Percentiles rank a stretch among this genome's conserved stretches.
Conservation (phyloP, 768 basidiomycete species). For the Saitozyma sp. region DNA sequence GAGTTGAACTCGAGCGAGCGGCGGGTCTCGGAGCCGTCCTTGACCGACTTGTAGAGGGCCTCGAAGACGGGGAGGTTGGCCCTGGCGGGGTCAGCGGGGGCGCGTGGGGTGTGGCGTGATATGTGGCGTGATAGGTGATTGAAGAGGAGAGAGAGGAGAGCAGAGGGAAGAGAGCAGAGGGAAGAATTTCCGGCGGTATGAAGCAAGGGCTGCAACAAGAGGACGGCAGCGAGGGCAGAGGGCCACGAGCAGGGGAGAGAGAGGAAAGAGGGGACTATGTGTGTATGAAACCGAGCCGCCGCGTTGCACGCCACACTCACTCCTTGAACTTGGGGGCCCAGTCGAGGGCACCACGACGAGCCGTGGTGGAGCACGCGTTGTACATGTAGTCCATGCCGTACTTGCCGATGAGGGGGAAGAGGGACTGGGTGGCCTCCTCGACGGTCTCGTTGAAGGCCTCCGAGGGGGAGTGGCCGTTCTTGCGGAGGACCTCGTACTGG, state of each 20-base stretch:
- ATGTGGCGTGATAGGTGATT: too few relatives aligned
- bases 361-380: constrained; percentile 98
- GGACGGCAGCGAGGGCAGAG: neutral
- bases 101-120: neutral
- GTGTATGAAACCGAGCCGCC: too few relatives aligned
- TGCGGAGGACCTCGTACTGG: constrained; percentile 67
- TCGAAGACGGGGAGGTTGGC: constrained; percentile 94
- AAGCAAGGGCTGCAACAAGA: too few relatives aligned
- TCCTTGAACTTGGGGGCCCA: constrained; percentile 94
- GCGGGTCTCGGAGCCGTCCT: constrained; percentile 93
- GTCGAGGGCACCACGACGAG: constrained; percentile 91
- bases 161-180: too few relatives aligned
- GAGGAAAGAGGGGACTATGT: neutral
- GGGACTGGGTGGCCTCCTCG: constrained; percentile 98
- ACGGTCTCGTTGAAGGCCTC: constrained; percentile 98
- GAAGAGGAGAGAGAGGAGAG: too few relatives aligned
- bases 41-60: constrained; percentile 89
- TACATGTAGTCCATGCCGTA: constrained; percentile 99
- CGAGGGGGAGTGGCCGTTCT: constrained; percentile 79
- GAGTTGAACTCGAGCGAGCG: constrained; percentile 96
- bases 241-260: neutral
- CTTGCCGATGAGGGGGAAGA: constrained; percentile 93
- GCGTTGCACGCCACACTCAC: constrained; percentile 29
- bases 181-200: too few relatives aligned
- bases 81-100: constrained; percentile 53